Conservation (phyloP, 768 basidiomycete genomes). For the Lyophyllum shimeji region DNA sequence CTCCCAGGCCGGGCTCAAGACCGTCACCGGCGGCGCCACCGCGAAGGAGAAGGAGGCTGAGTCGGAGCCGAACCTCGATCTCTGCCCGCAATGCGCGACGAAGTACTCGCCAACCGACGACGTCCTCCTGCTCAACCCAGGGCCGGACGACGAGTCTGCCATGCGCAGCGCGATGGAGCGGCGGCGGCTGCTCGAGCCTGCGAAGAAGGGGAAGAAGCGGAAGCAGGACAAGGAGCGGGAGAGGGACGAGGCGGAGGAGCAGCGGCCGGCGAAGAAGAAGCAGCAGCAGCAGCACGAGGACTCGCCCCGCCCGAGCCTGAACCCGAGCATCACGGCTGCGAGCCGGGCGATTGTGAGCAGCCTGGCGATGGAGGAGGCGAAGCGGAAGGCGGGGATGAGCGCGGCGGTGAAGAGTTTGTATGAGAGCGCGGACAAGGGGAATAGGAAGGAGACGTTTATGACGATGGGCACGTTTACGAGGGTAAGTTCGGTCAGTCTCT, state of each 20-base stretch:
- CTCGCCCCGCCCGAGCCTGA: constrained; percentile 51
- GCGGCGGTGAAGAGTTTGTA: constrained; percentile 86
- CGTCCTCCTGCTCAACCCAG: constrained; percentile 67
- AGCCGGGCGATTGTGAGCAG: constrained; percentile 69
- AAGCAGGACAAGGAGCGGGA: constrained; percentile 31
- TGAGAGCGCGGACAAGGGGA: constrained; percentile 47
- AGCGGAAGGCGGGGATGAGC: constrained; percentile 82
- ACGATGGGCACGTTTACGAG: constrained; percentile 91
- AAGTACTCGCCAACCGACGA: constrained; percentile 63
- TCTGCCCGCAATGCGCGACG: constrained; percentile 77
- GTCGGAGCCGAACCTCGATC: constrained; percentile 47
- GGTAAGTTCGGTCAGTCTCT: constrained; percentile 64
- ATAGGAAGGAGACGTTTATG: constrained; percentile 84
- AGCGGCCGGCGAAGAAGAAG: constrained; percentile 47
- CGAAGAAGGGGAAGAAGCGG: constrained; percentile 61
- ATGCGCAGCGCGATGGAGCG: constrained; percentile 58
- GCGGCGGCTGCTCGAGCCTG: constrained; percentile 53
- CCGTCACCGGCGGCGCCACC: constrained; percentile 40
- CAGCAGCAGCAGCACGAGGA: too few species aligned
- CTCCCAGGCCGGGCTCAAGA: constrained; percentile 78
- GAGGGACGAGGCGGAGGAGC: constrained; percentile 32
- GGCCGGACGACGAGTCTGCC: constrained; percentile 59
- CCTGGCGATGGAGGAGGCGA: constrained; percentile 78
- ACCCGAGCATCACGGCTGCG: constrained; percentile 53
- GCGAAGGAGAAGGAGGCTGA: constrained; percentile 13